Conservation (phyloP, 148 eudicot species). For the Chenopodium album region DNA sequence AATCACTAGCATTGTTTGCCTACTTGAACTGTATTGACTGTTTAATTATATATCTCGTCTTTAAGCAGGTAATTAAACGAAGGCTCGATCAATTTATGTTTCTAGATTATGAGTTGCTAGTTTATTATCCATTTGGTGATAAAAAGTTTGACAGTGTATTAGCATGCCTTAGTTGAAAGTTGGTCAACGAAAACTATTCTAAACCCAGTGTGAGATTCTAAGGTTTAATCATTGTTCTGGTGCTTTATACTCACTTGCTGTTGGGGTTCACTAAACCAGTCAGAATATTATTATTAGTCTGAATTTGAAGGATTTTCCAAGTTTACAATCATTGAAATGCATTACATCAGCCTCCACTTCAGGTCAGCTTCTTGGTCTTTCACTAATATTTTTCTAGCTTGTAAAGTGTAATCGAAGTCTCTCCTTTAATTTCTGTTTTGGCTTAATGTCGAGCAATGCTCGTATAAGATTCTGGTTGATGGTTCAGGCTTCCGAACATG, state of each 20-base stretch:
- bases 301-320: background rate
- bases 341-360: background rate
- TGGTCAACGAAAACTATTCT: slow-evolving; percentile 2
- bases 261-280: background rate
- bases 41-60: background rate
- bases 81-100: too few relatives aligned
- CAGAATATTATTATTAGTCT: background rate
- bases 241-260: slow-evolving; percentile 14
- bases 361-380: background rate
- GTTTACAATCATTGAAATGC: slow-evolving; percentile 14
- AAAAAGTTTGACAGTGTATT: background rate
- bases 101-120: background rate
- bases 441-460: too few relatives aligned
- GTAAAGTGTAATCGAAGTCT: background rate
- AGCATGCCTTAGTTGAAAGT: background rate
- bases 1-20: background rate
- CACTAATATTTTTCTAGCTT: background rate
- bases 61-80: too few relatives aligned
- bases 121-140: background rate
- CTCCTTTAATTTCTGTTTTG: background rate
- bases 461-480: background rate
- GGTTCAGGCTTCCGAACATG: background rate
- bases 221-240: slow-evolving; percentile 18
- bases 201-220: background rate
- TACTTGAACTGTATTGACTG: background rate